Percentiles rank a stretch among this genome's conserved stretches.
These are phyloP conservation scores for Dendrostoma leiphaemia DNA, from an alignment of 2,329 filamentous ascomycete species.

Conservation along the genomic window DNA sequence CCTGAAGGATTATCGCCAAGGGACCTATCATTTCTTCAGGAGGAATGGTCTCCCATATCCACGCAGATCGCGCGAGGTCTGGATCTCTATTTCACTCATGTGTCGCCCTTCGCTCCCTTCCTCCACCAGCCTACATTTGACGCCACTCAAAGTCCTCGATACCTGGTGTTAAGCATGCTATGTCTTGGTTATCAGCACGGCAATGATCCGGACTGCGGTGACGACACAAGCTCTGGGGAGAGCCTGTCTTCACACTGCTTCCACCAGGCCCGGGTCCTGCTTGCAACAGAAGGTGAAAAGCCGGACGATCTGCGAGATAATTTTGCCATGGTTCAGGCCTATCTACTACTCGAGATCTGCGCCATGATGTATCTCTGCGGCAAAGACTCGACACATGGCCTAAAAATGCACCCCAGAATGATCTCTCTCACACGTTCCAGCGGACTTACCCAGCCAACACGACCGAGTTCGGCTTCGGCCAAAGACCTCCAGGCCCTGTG, in stretches of 20 bases:
- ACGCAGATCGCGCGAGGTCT: conserved; percentile 31
- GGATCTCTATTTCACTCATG: conserved; percentile 33
- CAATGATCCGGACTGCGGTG: conserved; percentile 31
- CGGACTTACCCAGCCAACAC: conserved; percentile 33
- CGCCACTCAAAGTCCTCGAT: conserved; percentile 19
- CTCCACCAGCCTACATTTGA: conserved; percentile 36
- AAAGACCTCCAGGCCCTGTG: conserved; percentile 36
- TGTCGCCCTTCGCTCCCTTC: conserved; percentile 37
- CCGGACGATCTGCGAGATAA: conserved; percentile 22
- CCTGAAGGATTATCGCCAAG: conserved; percentile 19
- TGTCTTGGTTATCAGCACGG: conserved; percentile 37
- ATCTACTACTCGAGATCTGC: conserved; percentile 38
- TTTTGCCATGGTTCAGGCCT: conserved; percentile 33
- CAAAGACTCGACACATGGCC: conserved; percentile 30
- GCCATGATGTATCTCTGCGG: conserved; percentile 43
- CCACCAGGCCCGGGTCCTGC: conserved; percentile 27
- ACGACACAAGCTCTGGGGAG: conserved; percentile 25
- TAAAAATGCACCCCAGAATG: conserved; percentile 38
- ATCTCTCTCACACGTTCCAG: conserved; percentile 35
- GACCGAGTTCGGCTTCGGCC: conserved; percentile 18
- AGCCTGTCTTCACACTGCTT: conserved; percentile 33
- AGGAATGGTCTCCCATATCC: conserved; percentile 30
- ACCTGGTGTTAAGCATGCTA: conserved; percentile 35
- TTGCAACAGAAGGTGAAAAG: conserved; percentile 24
- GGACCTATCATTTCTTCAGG: conserved; percentile 21